phyloP scores from a whole-genome alignment of 768 basidiomycete species.

The Leucosporidium creatinivorum region DNA sequence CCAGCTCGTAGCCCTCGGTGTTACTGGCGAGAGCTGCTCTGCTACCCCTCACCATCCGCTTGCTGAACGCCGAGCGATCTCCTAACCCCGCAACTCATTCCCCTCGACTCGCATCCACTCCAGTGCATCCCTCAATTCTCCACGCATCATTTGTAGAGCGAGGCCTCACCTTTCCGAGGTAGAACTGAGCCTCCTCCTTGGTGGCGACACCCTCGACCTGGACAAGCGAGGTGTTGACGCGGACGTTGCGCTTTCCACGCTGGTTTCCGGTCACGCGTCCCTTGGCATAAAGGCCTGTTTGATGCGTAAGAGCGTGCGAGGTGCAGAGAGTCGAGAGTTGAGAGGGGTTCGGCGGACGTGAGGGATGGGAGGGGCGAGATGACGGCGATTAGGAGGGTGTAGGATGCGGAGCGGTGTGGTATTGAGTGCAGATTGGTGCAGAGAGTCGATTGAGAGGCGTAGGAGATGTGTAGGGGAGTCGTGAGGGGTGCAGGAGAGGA shows the following conservation, averaged over 20 bases:
- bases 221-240: constrained; percentile 90
- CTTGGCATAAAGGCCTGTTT: constrained; percentile 26
- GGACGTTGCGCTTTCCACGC: constrained; percentile 92
- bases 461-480: neutral
- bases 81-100: constrained; percentile 3
- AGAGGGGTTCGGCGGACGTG: neutral
- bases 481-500: neutral
- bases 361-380: neutral
- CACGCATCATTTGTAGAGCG: neutral
- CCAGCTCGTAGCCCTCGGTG: neutral
- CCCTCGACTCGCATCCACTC: neutral
- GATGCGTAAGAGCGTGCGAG: neutral
- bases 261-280: constrained; percentile 97
- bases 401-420: neutral
- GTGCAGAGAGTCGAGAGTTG: neutral
- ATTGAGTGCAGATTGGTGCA: neutral
- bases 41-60: neutral
- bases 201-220: constrained; percentile 93
- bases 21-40: neutral
- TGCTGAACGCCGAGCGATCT: neutral
- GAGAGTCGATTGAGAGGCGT: neutral
- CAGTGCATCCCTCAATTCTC: neutral
- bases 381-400: neutral
- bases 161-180: constrained; percentile 84
- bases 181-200: constrained; percentile 93